phyloP scores from a whole-genome alignment of 345 rosid species.

The Reutealis trisperma region DNA sequence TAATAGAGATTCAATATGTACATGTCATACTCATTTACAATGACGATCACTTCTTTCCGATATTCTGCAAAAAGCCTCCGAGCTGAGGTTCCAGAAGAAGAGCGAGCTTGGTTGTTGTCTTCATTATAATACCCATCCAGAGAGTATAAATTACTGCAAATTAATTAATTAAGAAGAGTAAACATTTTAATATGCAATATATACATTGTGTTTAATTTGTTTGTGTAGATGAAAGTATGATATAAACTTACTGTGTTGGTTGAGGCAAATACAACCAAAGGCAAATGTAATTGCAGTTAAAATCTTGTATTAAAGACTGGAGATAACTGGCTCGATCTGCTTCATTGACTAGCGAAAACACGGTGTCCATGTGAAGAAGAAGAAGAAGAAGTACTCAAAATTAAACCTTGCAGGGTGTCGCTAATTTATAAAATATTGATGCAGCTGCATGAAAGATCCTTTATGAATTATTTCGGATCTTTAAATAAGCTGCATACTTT shows the following conservation, averaged over 20 bases:
- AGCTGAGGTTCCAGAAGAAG: conserved; percentile 49
- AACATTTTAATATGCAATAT: not conserved
- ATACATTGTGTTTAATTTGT: not conserved
- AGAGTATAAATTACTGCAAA: conserved; percentile 51
- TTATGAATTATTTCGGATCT: not conserved
- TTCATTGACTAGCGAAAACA: conserved; percentile 40
- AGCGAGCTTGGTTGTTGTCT: conserved; percentile 35
- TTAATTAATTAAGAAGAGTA: not conserved
- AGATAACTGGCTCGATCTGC: conserved; percentile 45
- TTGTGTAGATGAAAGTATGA: not conserved
- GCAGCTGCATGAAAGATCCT: not conserved
- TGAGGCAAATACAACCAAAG: conserved; percentile 55
- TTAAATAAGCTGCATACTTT: not conserved
- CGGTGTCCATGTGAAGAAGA: conserved; percentile 47
- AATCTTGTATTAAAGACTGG: conserved; percentile 45
- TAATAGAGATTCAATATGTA: not conserved
- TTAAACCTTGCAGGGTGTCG: too few relatives aligned
- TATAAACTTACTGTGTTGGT: conserved; percentile 42
- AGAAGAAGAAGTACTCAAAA: not conserved
- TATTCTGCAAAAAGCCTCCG: conserved; percentile 52
- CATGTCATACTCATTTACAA: conserved; percentile 37
- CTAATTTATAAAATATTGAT: not conserved
- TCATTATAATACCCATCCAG: conserved; percentile 59
- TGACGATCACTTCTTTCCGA: conserved; percentile 33
- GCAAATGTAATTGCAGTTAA: conserved; percentile 61